These are phyloP conservation scores for Wickerhamomyces silvicola DNA, from an alignment of 805 yeast species.

Conservation along the genomic window DNA sequence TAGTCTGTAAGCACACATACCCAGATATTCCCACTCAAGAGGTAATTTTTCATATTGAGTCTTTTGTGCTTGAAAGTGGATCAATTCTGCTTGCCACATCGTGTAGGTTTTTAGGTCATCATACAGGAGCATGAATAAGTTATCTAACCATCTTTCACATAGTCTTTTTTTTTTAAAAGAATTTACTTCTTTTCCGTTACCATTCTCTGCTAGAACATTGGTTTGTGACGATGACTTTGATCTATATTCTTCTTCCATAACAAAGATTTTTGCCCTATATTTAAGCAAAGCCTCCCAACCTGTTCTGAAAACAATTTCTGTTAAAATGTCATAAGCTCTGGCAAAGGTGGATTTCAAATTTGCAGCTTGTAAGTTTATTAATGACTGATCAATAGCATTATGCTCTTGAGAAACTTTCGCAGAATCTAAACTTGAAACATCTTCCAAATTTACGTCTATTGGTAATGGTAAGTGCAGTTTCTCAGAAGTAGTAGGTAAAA, in stretches of 20 bases:
- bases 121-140: constrained; percentile 58
- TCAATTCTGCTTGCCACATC: constrained; percentile 86
- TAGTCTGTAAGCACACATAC: constrained; percentile 76
- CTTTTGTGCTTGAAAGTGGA: constrained; percentile 86
- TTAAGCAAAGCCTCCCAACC: constrained; percentile 69
- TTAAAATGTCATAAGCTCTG: constrained; percentile 51
- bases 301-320: constrained; percentile 56
- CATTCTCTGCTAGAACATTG: constrained; percentile 1
- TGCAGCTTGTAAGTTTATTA: constrained; percentile 61
- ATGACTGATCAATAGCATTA: constrained; percentile 52
- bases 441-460: constrained; percentile 61
- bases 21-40: constrained; percentile 89
- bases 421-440: constrained; percentile 62
- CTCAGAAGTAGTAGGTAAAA: constrained; percentile 45
- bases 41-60: constrained; percentile 71
- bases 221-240: constrained; percentile 18
- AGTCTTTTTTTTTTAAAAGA: constrained; percentile 59
- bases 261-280: constrained; percentile 56
- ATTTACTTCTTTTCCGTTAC: constrained; percentile 12
- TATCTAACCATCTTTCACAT: constrained; percentile 72
- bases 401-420: constrained; percentile 62
- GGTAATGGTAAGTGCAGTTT: constrained; percentile 73
- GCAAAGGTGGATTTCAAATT: constrained; percentile 55
- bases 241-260: constrained; percentile 62
- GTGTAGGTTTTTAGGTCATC: constrained; percentile 79